Evolutionary conservation across 768 basidiomycete genomes (phyloP), one percentile per base, ranked within the genome.

Genomic region (Leccinum uliginosum): DNA sequence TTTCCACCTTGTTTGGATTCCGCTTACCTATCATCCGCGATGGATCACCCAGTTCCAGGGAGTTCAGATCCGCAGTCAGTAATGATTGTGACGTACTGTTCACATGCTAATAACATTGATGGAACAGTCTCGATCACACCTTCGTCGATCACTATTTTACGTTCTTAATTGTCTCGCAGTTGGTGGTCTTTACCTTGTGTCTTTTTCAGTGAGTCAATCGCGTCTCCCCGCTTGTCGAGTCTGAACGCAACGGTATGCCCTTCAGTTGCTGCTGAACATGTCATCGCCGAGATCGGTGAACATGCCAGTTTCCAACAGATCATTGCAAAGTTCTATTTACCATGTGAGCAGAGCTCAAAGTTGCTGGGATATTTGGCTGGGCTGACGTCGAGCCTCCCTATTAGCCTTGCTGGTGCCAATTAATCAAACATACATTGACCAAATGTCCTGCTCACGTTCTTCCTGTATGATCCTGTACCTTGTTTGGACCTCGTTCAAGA

Each of bases 121-220:
- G n/a, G 87, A 6, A 7, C 81, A 83, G 83, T 50, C 81, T 94
- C 51, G 95, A 98, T 65, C 88, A 96, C 30, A 86, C 88, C 35
- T 94, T 98, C 57, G 80, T 95, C 43, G 92, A 91, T 19, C 85
- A 93, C 50, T 98, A 98, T 74, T 98, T 87, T 68, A 79, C 89
- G 1, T 98, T 99, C 81, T 78, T 98, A 72, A 85, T 98, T 57
- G 87, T 97, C 73, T 91, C 89, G 51, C 94, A 98, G 69, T 75
- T 99, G 65, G 78, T 99, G 59, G 85, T 98, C 73, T 99, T 98
- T 78, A 96, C 92, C 17, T 73, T 96, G 56, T 63, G 93, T 95
- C 49, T 78, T 86, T 55, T 94, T 93, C 76, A 86, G 90, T 91
- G 56, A 63, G 86, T 77, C n/a, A 17, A 29, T 6, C 14, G 3